Evolutionary conservation across 768 basidiomycete genomes (phyloP), one percentile per base, ranked within the genome.

Genomic region (Nidularia pulvinata): DNA sequence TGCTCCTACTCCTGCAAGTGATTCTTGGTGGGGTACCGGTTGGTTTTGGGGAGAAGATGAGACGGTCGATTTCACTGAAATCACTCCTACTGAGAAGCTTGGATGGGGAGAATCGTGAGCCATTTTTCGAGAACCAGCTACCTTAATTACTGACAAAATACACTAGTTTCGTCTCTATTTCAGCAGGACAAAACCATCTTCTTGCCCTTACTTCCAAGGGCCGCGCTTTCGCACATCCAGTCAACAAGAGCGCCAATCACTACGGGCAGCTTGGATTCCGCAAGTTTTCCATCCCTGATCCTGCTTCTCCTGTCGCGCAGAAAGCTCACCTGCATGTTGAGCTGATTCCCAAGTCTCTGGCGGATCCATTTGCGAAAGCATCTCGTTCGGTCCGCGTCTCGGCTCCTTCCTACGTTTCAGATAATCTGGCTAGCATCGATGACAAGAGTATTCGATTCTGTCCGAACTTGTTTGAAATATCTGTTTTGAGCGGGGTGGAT

Each of bases 221-320:
- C 2, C 87, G 92, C 46, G 80, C 89, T 4, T 94, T 90, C 64
- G 81, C 85, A 2, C 84, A 92, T 61, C 91, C 95, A 0, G 75
- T 91, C 43, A 83, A 82, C 57, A 83, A 83, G 57, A 66, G 79
- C 7, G 94, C 89, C 32, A 98, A 98, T 69, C 71, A 80, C 1
- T 82, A 85, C 64, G 90, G 91, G 1, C 95, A 97, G 65, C 83
- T 98, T 6, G 95, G 94, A 6, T 78, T 90, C 59, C 82, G 85
- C 32, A 83, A 82, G 56, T 78, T 88, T 48, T 71, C 82, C 48
- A 75, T 89, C 34, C 60, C 72, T 33, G 70, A 76, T 56, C 71
- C 71, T 33, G 53, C 59, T 61, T 61, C 53, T 47, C 63, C 42
- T 19, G 55, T 59, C 55, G 55, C 63, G 63, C 49, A 63, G 51